phyloP scores from a whole-genome alignment of 2,329 filamentous ascomycete species.

The Volutella citrinella region DNA sequence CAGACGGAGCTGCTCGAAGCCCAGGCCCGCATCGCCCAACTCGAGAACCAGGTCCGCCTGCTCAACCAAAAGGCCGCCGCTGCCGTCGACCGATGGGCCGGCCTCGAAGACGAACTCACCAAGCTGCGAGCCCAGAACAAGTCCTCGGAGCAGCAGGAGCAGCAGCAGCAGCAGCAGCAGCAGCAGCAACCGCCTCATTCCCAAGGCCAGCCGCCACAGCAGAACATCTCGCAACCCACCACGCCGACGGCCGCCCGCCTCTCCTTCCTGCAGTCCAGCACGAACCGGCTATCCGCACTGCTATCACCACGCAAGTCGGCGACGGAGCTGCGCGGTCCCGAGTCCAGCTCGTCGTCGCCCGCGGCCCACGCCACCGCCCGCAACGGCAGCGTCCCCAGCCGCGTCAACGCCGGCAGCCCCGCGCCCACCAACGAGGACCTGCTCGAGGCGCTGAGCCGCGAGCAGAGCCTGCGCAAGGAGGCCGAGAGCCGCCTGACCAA shows the following conservation, averaged over 20 bases:
- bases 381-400: conserved; percentile 17
- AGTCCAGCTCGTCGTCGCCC: conserved; percentile 12
- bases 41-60: conserved; percentile 67
- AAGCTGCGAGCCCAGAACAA: conserved; percentile 46
- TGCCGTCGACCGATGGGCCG: conserved; percentile 63
- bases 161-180: conserved; percentile 22
- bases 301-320: conserved; percentile 47
- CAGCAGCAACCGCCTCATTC: conserved; percentile 23
- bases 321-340: conserved; percentile 20
- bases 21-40: conserved; percentile 61
- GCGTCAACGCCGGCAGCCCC: conserved; percentile 11
- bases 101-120: conserved; percentile 77
- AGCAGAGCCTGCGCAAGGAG: conserved; percentile 63
- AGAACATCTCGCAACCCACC: conserved; percentile 21
- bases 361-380: too few species aligned
- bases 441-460: conserved; percentile 61
- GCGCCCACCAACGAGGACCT: conserved; percentile 46
- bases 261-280: conserved; percentile 45
- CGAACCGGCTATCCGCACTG: conserved; percentile 44
- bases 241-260: conserved; percentile 30
- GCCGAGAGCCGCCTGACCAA: conserved; percentile 67
- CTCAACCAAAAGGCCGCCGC: conserved; percentile 70
- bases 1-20: conserved; percentile 47
- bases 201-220: conserved; percentile 9
- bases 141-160: conserved; percentile 4